A percentile compares a stretch with the other conserved stretches of the same genome.
Evolutionary conservation across 192 early-diverging fungal species (phyloP).

Genomic region (Linnemannia exigua): DNA sequence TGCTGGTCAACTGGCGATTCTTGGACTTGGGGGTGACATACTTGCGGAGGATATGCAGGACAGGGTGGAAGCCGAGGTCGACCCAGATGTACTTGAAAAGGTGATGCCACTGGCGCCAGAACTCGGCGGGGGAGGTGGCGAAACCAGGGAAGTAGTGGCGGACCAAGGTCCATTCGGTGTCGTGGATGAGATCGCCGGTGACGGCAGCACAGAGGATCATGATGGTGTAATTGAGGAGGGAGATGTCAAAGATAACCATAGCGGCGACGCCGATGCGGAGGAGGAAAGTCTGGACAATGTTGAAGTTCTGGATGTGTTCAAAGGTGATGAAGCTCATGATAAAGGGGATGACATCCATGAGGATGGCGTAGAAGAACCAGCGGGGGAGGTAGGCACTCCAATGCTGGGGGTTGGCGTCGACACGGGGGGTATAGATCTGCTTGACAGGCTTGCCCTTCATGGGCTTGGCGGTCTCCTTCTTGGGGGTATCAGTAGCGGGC

Average conservation of each 20-base stretch:
- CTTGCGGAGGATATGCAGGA: slow-evolving; percentile 37
- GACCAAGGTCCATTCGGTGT: slow-evolving; percentile 53
- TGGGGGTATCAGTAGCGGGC: not conserved
- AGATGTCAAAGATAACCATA: slow-evolving; percentile 47
- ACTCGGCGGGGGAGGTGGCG: slow-evolving; percentile 46
- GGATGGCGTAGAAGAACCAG: slow-evolving; percentile 37
- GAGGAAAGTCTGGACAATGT: slow-evolving; percentile 1
- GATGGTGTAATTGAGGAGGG: slow-evolving; percentile 43
- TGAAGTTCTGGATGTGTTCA: slow-evolving; percentile 35
- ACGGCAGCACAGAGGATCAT: slow-evolving; percentile 44
- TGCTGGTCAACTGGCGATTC: slow-evolving; percentile 11
- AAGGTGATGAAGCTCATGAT: slow-evolving; percentile 38
- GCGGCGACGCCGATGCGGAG: slow-evolving; percentile 15
- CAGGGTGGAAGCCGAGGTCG: slow-evolving; percentile 45
- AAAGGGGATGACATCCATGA: slow-evolving; percentile 38
- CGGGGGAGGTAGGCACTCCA: slow-evolving; percentile 53
- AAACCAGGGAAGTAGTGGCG: slow-evolving; percentile 50
- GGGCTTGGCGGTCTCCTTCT: not conserved
- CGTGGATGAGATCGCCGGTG: slow-evolving; percentile 38
- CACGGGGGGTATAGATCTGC: slow-evolving; percentile 32
- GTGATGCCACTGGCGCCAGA: slow-evolving; percentile 56
- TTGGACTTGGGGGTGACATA: slow-evolving; percentile 14
- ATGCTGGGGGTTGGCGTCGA: slow-evolving; percentile 41
- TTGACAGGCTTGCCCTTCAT: slow-evolving; percentile 33
- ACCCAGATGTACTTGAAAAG: slow-evolving; percentile 53